Evolutionary conservation across 805 yeast species (phyloP), one percentile per base, ranked within the genome.

Genomic region (Zygoascus bituminiphila): DNA sequence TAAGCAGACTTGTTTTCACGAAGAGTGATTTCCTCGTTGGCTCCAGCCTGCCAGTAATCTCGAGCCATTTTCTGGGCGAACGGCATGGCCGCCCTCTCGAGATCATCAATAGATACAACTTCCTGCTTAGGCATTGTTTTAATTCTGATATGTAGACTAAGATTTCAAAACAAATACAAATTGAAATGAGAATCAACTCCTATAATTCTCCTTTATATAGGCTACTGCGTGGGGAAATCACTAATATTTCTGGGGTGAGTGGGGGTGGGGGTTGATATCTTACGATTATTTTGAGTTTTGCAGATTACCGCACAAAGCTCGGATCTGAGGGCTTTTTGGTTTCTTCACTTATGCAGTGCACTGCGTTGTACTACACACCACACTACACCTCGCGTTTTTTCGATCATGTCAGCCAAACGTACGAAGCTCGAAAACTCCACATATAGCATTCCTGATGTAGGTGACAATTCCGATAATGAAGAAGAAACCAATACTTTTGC

Each of bases 31-130:
- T 51, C 47, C 37, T 63, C 62, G 48, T 61, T 60, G 19, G 64
- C 64, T 1, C 64, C 65, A 7, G 57, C 48, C 23, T 51, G 47
- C 65, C 64, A 61, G 50, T 59, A 61, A 21, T 45, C 51, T 8
- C 54, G 43, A 17, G 57, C 57, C 42, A 44, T 45, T 20, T 49
- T 46, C 2, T 41, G 17, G 12, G 56, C 56, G 15, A 23, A 20
- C n/a, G 53, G 53, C 45, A 51, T 29, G 29, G 55, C 49, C 1
- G 47, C 53, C 20, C 29, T 46, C 36, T 52, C 55, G 14, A 52
- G 45, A n/a, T 52, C 55, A 7, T 10, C 45, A 10, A 31, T 12
- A n/a, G 45, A 31, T 12, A 31, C 45, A n/a, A 31, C 24, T 14
- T 15, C 24, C 9, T 42, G 37, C 37, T 24, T 25, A 42, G 35